These are phyloP conservation scores for Coemansia sp. DNA, from an alignment of 192 early-diverging fungal genomes.

Conservation along the genomic window DNA sequence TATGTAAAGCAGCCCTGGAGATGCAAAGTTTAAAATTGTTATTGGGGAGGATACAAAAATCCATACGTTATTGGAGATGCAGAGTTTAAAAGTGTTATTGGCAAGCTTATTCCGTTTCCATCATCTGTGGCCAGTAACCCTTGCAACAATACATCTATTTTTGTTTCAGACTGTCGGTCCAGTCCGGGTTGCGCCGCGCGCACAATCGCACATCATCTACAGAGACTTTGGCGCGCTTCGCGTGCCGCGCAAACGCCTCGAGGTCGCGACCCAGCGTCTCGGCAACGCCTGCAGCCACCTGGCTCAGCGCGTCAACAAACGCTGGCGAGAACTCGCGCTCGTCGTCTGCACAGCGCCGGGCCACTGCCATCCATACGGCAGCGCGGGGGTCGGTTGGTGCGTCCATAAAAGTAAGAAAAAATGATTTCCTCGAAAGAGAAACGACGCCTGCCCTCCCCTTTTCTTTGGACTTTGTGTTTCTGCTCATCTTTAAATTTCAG, in stretches of 20 bases:
- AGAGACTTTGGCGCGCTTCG: slow-evolving; percentile 47
- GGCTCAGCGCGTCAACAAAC: slow-evolving; percentile 46
- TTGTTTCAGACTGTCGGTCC: no score
- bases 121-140: no score
- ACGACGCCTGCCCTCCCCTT: not conserved
- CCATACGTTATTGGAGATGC: no score
- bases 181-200: slow-evolving; percentile 7
- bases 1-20: no score
- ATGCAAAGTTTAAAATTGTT: no score
- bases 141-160: not conserved
- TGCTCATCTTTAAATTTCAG: slow-evolving; percentile 2
- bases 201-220: slow-evolving; percentile 48
- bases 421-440: slow-evolving; percentile 3
- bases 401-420: slow-evolving; percentile 18
- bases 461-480: not conserved
- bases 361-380: slow-evolving; percentile 43
- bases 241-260: slow-evolving; percentile 52
- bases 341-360: slow-evolving; percentile 28
- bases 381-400: slow-evolving; percentile 31
- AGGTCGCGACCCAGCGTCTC: slow-evolving; percentile 45
- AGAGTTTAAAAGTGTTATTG: no score
- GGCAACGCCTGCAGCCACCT: slow-evolving; percentile 14
- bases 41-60: no score
- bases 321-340: slow-evolving; percentile 28
- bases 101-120: no score